Percentiles rank a stretch among this genome's conserved stretches.
These are phyloP conservation scores for Blepharisma undulans DNA, from an alignment of 169 alveolate species.

Conservation along the genomic window DNA sequence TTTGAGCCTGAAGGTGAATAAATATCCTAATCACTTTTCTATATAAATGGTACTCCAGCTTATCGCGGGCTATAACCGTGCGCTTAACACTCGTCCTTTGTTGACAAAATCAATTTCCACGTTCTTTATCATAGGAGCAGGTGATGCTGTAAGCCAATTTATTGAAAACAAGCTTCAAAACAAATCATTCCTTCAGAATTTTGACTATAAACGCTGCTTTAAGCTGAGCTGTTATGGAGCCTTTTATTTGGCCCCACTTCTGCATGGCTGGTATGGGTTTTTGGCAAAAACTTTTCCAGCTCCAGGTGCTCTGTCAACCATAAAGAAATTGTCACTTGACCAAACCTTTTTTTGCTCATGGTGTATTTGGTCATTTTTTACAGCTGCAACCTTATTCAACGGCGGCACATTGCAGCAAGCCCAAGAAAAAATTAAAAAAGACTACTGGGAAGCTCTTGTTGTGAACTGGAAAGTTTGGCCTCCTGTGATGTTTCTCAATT, in stretches of 20 bases:
- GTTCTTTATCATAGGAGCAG: background rate
- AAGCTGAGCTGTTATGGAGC: background rate
- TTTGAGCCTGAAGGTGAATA: background rate
- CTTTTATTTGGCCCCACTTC: background rate
- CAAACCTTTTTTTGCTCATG: background rate
- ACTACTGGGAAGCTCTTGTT: conserved; percentile 49
- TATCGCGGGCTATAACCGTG: background rate
- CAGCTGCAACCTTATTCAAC: conserved; percentile 13
- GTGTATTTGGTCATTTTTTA: background rate
- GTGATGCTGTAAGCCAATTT: conserved; percentile 35
- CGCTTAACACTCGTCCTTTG: background rate
- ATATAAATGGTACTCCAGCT: background rate
- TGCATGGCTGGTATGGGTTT: conserved; percentile 32
- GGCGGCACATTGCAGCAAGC: conserved; percentile 39
- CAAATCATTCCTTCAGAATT: background rate
- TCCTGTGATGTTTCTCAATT: conserved; percentile 56
- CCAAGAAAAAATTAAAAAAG: conserved; percentile 41
- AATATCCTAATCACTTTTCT: background rate
- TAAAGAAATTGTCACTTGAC: background rate
- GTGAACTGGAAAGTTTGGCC: conserved; percentile 67
- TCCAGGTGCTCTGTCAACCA: background rate
- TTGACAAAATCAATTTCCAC: conserved; percentile 6
- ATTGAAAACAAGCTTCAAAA: conserved; percentile 26
- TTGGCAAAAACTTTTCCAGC: background rate
- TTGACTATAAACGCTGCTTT: background rate